Evolutionary conservation across 805 yeast species (phyloP), one percentile per base, ranked within the genome.

Genomic region (Ogataea methanolica): DNA sequence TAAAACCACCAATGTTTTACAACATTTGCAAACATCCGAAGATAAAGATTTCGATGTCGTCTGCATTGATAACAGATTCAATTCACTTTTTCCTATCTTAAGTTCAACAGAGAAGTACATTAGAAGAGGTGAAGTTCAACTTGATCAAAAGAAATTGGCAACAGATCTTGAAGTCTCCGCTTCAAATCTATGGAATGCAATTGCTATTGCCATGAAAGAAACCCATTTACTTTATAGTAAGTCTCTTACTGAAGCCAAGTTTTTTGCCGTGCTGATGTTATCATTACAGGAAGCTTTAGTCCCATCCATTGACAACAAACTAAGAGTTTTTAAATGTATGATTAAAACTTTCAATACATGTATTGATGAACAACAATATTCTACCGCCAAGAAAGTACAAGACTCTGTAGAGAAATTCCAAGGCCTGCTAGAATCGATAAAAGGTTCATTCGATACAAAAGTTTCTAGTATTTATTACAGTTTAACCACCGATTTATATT

Each of bases 101-200:
- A 45, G 46, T 33, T 46, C 54, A 0, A 56, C 54, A 1, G 58
- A 54, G 31, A 46, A 45, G 12, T 36, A 36, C 3, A 37, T 51
- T 9, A 41, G 58, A 5, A 16, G 42, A 15, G 46, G 44, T 11
- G 15, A 43, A 5, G n/a, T 45, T 5, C 5, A 9, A n/a, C 8
- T 44, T 2, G 35, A 39, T 2, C 33, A 43, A 26, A 16, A 37
- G 17, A 41, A 37, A 26, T 29, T 50, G 15, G 14, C 33, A 3
- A 12, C 36, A 4, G 48, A 42, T 23, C 39, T 57, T 3, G 57
- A 59, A 22, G 21, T 23, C 6, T 37, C 50, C 31, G 63, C 69
- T 1, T 61, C 71, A 14, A 60, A 54, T 15, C 45, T 71, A 11
- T 73, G 77, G 77, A 73, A 73, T 48, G 43, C 62, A 1, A 48